Evolutionary conservation across 257 asterid species (phyloP), one percentile per base, ranked within the genome.

Genomic region (Henckelia pumila): DNA sequence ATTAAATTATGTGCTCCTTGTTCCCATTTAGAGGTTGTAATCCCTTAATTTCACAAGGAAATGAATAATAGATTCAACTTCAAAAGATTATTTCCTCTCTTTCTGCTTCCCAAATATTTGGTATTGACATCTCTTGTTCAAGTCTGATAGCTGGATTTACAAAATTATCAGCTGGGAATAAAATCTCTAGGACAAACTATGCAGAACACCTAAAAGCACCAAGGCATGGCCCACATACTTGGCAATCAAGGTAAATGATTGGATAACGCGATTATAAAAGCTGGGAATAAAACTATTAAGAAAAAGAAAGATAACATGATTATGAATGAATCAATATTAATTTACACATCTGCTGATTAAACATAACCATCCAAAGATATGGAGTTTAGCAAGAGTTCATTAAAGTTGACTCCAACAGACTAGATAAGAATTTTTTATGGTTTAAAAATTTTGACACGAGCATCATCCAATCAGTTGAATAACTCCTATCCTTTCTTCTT

Each of bases 401-500:
- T 28, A 29, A 28, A 68, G 7, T 19, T 56, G 13, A 63, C 19
- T 23, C 21, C 21, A 35, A 68, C 24, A 7, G 56, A 22, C 69
- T 33, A 66, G 67, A 33, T 49, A 47, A 49, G 61, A 53, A 56
- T 44, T 47, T 47, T 71, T 14, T 22, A 58, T 29, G 19, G 67
- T 16, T 17, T 9, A 58, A 49, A 16, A 28, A 22, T 20, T 21
- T 32, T 29, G n/a, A 55, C 59, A 61, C 6, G 59, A 37, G 37
- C 61, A 64, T 21, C 62, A 29, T 57, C 62, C 22, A 13, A 68
- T 55, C 57, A 61, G 49, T 21, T 23, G 29, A 58, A 35, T 52
- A 65, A 24, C 14, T 60, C 61, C 57, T 71, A 71, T 23, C 60
- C 35, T 64, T 65, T 47, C 21, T 44, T 62, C 6, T 32, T 56